Conservation (phyloP, 805 yeast genomes). For the Yarrowia hollandica region DNA sequence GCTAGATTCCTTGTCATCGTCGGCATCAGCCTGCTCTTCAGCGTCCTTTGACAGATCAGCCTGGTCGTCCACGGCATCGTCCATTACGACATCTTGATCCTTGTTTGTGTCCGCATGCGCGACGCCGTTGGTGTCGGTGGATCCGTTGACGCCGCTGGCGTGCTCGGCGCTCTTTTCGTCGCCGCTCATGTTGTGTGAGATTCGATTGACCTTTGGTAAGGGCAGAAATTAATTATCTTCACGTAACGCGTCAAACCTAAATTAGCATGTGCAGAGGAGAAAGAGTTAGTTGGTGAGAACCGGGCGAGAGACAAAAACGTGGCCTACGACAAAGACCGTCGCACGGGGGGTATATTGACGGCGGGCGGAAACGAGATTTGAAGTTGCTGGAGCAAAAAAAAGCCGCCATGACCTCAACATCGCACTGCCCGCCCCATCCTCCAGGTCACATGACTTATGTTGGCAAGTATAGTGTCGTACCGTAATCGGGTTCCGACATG, state of each 20-base stretch:
- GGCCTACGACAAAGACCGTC: too few species aligned
- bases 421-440: too few species aligned
- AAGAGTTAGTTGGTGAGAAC: neutral
- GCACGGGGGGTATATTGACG: too few species aligned
- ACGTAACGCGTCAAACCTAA: constrained; percentile 29
- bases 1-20: neutral
- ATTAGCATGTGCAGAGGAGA: neutral
- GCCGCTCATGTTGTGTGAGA: neutral
- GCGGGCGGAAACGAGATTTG: too few species aligned
- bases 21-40: too few species aligned
- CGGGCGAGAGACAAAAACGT: neutral
- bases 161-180: neutral
- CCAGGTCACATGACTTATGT: neutral
- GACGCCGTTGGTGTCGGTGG: neutral
- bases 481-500: too few species aligned
- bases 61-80: too few species aligned
- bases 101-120: too few species aligned
- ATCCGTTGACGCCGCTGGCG: neutral
- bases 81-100: neutral
- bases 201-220: neutral
- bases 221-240: neutral
- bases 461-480: too few species aligned
- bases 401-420: too few species aligned
- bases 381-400: too few species aligned
- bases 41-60: neutral